phyloP scores from a whole-genome alignment of 306 rosid genomes.

The Parietaria judaica region DNA sequence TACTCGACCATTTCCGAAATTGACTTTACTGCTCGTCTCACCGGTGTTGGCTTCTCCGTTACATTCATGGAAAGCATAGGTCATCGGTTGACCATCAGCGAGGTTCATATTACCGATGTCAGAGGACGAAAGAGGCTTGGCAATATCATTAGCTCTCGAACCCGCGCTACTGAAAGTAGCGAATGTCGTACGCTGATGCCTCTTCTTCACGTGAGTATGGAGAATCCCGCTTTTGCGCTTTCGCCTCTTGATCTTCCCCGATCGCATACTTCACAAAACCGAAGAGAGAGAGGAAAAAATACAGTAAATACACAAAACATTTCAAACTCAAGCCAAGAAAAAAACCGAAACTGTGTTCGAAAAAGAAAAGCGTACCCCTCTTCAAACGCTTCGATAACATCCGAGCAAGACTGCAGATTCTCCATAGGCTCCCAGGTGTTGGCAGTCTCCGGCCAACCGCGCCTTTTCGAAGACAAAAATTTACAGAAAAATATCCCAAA shows the following conservation, averaged over 20 bases:
- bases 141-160: constrained; percentile 24
- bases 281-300: background rate
- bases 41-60: constrained; percentile 18
- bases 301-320: no score
- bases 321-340: no score
- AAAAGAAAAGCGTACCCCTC: constrained; percentile 38
- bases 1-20: constrained; percentile 24
- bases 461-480: constrained; percentile 38
- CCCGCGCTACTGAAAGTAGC: constrained; percentile 40
- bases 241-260: constrained; percentile 46
- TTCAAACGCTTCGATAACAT: constrained; percentile 73
- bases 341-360: no score
- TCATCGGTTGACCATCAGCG: constrained; percentile 10
- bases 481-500: constrained; percentile 4
- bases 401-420: constrained; percentile 79
- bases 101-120: constrained; percentile 23
- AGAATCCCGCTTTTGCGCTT: constrained; percentile 50
- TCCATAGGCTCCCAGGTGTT: constrained; percentile 95
- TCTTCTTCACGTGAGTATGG: constrained; percentile 52
- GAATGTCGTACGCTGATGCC: constrained; percentile 50
- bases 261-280: constrained; percentile 37
- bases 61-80: constrained; percentile 33
- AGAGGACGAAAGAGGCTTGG: constrained; percentile 33
- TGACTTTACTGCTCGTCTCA: constrained; percentile 18
- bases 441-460: constrained; percentile 88